These are phyloP conservation scores for Sporothrix humicola DNA, from an alignment of 2,329 filamentous ascomycete species.

Conservation along the genomic window DNA sequence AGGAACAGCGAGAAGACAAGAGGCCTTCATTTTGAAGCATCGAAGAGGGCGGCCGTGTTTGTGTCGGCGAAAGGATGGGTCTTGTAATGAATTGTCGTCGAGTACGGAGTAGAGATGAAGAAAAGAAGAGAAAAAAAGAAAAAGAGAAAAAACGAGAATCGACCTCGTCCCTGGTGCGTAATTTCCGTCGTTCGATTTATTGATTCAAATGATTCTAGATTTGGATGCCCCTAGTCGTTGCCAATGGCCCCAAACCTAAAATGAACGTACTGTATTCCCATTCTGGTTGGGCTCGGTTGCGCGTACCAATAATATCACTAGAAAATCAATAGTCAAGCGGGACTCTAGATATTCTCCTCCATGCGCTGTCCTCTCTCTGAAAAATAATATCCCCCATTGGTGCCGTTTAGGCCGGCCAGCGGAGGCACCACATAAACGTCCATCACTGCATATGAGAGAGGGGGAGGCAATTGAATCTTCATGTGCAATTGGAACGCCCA, in stretches of 20 bases:
- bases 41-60: neutral
- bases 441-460: no score
- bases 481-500: no score
- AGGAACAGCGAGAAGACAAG: neutral
- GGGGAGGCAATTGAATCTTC: no score
- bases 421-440: no score
- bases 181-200: neutral
- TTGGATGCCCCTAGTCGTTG: neutral
- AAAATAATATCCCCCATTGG: neutral
- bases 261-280: neutral
- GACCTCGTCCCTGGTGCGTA: neutral
- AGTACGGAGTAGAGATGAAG: neutral
- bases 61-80: neutral
- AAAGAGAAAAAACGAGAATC: neutral
- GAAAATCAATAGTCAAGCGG: neutral
- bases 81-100: neutral
- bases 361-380: neutral
- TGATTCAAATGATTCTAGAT: neutral
- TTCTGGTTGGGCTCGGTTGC: neutral
- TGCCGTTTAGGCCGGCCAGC: no score
- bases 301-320: neutral
- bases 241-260: neutral
- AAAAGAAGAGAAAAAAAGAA: neutral
- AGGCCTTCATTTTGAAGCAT: neutral
- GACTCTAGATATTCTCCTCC: neutral